Conservation (phyloP, 1,284 basidiomycete genomes). For the Sanghuangporus baumii region DNA sequence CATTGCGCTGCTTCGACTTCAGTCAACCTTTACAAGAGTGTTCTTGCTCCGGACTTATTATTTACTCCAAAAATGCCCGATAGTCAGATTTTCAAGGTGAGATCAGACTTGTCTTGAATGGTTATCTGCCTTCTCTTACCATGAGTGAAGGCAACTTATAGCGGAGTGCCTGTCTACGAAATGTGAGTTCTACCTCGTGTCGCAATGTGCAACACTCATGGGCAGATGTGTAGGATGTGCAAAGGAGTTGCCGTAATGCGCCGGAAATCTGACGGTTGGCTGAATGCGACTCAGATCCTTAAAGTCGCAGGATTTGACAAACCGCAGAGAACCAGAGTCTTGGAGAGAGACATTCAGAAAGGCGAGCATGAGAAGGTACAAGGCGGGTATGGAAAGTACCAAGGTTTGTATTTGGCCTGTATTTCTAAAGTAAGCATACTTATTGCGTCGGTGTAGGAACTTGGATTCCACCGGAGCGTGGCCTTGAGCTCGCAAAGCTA, state of each 20-base stretch:
- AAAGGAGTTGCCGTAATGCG: constrained; percentile 98
- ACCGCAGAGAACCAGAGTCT: constrained; percentile 93
- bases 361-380: constrained; percentile 99
- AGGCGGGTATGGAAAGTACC: constrained; percentile 99
- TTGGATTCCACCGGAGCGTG: constrained; percentile 96
- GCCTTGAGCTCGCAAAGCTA: constrained; percentile 82
- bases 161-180: constrained; percentile 83
- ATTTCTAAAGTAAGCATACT: not conserved
- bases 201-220: not conserved
- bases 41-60: not conserved
- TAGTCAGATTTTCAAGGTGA: constrained; percentile 73
- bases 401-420: constrained; percentile 54
- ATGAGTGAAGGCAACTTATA: constrained; percentile 71
- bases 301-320: constrained; percentile 99
- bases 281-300: constrained; percentile 99
- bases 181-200: constrained; percentile 45
- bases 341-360: constrained; percentile 98
- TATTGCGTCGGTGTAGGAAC: constrained; percentile 59
- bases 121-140: constrained; percentile 18
- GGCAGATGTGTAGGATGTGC: constrained; percentile 68
- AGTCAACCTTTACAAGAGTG: not conserved
- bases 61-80: constrained; percentile 56
- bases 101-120: constrained; percentile 18
- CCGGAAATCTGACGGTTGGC: constrained; percentile 90
- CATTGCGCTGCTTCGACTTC: not conserved